Evolutionary conservation across 306 rosid genomes (phyloP), one percentile per base, ranked within the genome.

Genomic region (Clitoria ternatea): DNA sequence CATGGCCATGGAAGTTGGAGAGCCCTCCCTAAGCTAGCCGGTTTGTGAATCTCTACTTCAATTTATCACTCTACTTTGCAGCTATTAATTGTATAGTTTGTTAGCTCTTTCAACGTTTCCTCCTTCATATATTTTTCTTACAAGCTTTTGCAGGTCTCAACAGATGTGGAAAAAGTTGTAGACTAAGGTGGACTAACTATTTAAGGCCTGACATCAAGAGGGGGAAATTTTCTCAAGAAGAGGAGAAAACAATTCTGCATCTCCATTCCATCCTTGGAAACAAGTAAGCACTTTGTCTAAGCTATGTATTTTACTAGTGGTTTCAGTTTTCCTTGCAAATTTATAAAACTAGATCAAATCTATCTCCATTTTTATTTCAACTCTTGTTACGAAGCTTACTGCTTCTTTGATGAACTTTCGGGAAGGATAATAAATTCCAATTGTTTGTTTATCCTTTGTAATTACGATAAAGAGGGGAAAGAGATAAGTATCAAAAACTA

Each of bases 1-100:
- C 90, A 92, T 64, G 98, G 92, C 69, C 89, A 86, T 83, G 95
- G 92, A 57, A 92, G 96, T 69, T 89, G 95, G 98, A 82, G 96
- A 74, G 90, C 90, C 7, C 96, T 92, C 66, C 96, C 97, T 45
- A 85, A 84, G 79, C 90, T 87, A 54, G 96, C 96, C 4, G 96
- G 97, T 89, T 13, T 32, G 74, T 27, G 6, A 15, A 44, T 47
- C 5, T 53, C 2, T 19, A 61, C 0, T 17, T 70, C 12, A 39
- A 11, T 39, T 69, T 12, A 49, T 69, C 17, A 7, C 30, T 61
- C 5, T 49, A 29, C 54, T 26, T 65, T 63, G 44, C 27, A 18
- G 42, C 26, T 53, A 15, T 53, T 49, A 37, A 7, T 17, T 42
- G n/a, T 1, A 11, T 29, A 3, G 6, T 4, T n/a, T 26, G 43